Conservation (phyloP, 345 rosid genomes). For the Cardamine occulta region DNA sequence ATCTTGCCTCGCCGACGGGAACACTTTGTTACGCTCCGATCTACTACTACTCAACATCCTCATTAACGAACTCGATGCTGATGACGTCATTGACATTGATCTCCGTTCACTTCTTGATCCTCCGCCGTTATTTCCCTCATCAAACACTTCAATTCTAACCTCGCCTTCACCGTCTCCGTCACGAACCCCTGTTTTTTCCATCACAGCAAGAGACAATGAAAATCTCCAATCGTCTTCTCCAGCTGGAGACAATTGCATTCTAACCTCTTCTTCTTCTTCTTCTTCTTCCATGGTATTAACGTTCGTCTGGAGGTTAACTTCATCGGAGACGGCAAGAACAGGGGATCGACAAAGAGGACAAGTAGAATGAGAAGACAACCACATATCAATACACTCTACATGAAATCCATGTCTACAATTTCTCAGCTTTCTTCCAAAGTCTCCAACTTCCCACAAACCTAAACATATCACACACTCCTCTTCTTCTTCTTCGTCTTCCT, state of each 20-base stretch:
- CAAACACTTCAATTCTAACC: constrained; percentile 42
- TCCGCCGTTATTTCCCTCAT: constrained; percentile 36
- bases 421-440: constrained; percentile 58
- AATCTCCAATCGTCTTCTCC: constrained; percentile 38
- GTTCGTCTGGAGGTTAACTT: constrained; percentile 32
- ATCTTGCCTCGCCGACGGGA: constrained; percentile 46
- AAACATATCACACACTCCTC: constrained; percentile 80
- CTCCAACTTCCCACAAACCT: constrained; percentile 62
- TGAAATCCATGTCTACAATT: constrained; percentile 79
- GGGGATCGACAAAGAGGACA: constrained; percentile 74
- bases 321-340: constrained; percentile 24
- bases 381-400: constrained; percentile 80
- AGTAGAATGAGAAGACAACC: constrained; percentile 69
- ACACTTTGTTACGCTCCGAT: constrained; percentile 57
- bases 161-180: constrained; percentile 25
- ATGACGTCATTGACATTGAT: constrained; percentile 40
- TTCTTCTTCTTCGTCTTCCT: constrained; percentile 26
- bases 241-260: constrained; percentile 10
- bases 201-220: constrained; percentile 16
- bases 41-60: constrained; percentile 70
- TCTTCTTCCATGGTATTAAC: constrained; percentile 40
- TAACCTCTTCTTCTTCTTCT: constrained; percentile 35
- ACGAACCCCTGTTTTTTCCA: constrained; percentile 34
- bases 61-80: constrained; percentile 53
- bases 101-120: constrained; percentile 32